These are phyloP conservation scores for Colletotrichum sp. DNA, from an alignment of 2,329 filamentous ascomycete species.

Conservation along the genomic window DNA sequence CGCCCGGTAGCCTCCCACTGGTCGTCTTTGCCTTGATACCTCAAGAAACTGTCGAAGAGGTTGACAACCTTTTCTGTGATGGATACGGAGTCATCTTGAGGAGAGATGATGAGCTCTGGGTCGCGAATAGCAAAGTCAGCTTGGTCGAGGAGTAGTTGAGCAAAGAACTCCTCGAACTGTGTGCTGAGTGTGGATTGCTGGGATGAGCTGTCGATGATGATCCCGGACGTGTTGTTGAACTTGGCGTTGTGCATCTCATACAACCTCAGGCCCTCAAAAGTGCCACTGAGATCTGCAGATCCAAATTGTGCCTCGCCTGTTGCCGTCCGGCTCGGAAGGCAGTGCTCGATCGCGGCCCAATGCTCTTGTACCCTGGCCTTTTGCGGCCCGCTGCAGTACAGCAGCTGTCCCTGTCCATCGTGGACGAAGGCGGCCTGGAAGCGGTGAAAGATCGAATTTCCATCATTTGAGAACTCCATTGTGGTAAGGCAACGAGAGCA, in stretches of 20 bases:
- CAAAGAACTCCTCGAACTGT: constrained; percentile 10
- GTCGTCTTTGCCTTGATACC: constrained; percentile 26
- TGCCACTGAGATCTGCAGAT: neutral
- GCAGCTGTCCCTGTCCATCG: constrained; percentile 12
- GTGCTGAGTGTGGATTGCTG: neutral
- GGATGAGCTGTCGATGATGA: constrained; percentile 1
- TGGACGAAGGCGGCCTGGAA: constrained; percentile 17
- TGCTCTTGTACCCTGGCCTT: constrained; percentile 1
- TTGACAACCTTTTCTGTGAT: constrained; percentile 1
- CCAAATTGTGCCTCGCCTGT: neutral
- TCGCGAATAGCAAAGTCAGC: constrained; percentile 15
- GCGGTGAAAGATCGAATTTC: constrained; percentile 18
- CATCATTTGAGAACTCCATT: constrained; percentile 21
- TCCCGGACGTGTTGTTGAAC: neutral
- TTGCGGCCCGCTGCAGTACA: constrained; percentile 3
- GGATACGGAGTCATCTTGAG: neutral
- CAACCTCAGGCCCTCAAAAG: neutral
- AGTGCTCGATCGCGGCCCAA: neutral
- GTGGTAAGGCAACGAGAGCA: neutral
- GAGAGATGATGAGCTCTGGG: neutral
- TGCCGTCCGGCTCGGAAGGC: neutral
- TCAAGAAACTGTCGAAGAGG: constrained; percentile 28
- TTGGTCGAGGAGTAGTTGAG: constrained; percentile 4
- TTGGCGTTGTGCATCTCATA: constrained; percentile 1
- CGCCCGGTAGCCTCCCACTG: constrained; percentile 27